These are phyloP conservation scores for Daldinia decipiens DNA, from an alignment of 495 filamentous ascomycete genomes.

Conservation along the genomic window DNA sequence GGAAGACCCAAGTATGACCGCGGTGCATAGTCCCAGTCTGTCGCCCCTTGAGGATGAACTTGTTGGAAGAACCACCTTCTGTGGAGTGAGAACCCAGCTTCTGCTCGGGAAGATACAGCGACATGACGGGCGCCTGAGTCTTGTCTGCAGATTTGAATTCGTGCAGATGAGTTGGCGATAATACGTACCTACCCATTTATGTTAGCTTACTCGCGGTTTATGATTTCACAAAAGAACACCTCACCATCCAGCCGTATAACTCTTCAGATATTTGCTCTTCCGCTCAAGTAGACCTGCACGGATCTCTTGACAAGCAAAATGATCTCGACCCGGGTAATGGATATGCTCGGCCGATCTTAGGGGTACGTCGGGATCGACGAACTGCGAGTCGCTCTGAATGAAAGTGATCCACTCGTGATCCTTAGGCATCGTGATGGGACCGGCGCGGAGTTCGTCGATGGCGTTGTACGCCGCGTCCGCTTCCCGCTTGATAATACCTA, in stretches of 20 bases:
- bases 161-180: constrained; percentile 95
- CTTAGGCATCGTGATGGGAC: constrained; percentile 87
- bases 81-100: constrained; percentile 93
- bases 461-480: constrained; percentile 81
- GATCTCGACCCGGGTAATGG: constrained; percentile 91
- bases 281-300: constrained; percentile 91
- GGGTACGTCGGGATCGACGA: constrained; percentile 86
- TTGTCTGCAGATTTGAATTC: constrained; percentile 93
- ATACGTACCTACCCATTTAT: constrained; percentile 79
- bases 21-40: constrained; percentile 94
- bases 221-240: constrained; percentile 42
- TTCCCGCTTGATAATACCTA: constrained; percentile 87
- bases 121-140: constrained; percentile 83
- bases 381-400: constrained; percentile 81
- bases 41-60: constrained; percentile 95
- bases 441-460: constrained; percentile 82
- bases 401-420: constrained; percentile 92
- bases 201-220: constrained; percentile 47
- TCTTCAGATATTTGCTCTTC: constrained; percentile 99
- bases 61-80: constrained; percentile 88
- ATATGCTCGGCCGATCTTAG: constrained; percentile 83
- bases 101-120: constrained; percentile 91
- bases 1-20: constrained; percentile 97
- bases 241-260: constrained; percentile 96
- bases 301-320: constrained; percentile 87